Evolutionary conservation across 116 monocot genomes (phyloP).

Genomic region (Dioscorea cayenensis): DNA sequence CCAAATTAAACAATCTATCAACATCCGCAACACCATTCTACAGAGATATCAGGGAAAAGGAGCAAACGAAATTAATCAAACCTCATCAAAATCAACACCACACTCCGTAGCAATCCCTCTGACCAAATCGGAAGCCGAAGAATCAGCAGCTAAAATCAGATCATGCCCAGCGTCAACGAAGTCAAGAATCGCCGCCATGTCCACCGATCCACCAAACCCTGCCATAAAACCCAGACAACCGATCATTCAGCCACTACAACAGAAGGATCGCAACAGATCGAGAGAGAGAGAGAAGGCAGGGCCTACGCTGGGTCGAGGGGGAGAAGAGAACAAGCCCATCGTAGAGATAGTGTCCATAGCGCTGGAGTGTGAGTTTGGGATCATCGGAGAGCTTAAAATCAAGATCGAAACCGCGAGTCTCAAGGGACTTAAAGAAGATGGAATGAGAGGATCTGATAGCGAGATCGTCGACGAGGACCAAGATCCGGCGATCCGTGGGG

Average conservation of each 20-base stretch:
- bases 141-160: constrained; percentile 77
- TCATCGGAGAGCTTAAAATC: constrained; percentile 82
- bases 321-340: constrained; percentile 79
- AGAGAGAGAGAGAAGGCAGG: background rate
- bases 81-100: constrained; percentile 98
- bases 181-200: constrained; percentile 63
- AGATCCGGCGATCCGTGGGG: constrained; percentile 58
- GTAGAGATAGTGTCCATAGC: constrained; percentile 77
- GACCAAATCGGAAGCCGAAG: constrained; percentile 69
- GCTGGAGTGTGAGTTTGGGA: constrained; percentile 57
- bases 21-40: background rate
- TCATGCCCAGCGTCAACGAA: constrained; percentile 90
- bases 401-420: constrained; percentile 68
- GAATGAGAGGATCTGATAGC: constrained; percentile 80
- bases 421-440: constrained; percentile 74
- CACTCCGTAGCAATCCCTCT: constrained; percentile 80
- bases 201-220: constrained; percentile 86
- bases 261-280: background rate
- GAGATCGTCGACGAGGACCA: constrained; percentile 86
- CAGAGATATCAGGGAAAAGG: background rate
- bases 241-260: too few relatives aligned
- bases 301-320: constrained; percentile 60
- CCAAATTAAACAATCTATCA: background rate
- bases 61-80: background rate
- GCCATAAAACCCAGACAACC: background rate